phyloP scores from a whole-genome alignment of 1,139 yeast genomes.

The Arxiozyma slooffiae region DNA sequence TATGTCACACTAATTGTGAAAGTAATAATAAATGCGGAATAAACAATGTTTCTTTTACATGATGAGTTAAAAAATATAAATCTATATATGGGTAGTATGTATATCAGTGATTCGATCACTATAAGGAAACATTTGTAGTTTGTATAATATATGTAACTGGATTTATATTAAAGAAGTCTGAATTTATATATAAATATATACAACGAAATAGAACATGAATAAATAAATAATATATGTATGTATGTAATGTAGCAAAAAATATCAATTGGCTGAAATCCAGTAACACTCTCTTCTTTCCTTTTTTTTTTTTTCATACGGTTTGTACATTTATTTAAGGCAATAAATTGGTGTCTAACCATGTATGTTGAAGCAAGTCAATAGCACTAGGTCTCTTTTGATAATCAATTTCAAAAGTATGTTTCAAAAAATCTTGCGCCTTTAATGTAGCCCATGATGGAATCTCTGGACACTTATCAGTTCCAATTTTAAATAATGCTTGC shows the following conservation, averaged over 20 bases:
- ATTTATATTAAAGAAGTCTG: neutral
- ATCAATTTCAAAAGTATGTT: slow-evolving; percentile 63
- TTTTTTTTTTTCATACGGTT: neutral
- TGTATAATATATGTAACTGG: too few relatives aligned
- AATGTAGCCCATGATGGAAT: slow-evolving; percentile 69
- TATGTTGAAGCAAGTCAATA: slow-evolving; percentile 51
- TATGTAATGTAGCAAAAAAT: neutral
- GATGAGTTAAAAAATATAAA: neutral
- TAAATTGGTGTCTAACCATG: slow-evolving; percentile 25
- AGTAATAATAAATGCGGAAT: neutral
- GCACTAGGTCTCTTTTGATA: slow-evolving; percentile 68
- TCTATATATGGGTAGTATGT: neutral
- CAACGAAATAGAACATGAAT: too few relatives aligned
- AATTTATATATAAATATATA: too few relatives aligned
- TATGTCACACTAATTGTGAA: too few relatives aligned
- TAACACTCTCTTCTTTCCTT: neutral
- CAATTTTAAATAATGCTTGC: slow-evolving; percentile 92
- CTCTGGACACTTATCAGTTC: slow-evolving; percentile 68
- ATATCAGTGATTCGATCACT: neutral
- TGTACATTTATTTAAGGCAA: neutral
- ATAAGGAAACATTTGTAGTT: neutral
- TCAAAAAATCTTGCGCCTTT: slow-evolving; percentile 59
- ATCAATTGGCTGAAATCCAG: neutral
- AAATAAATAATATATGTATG: too few relatives aligned
- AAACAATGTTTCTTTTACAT: too few relatives aligned